Evolutionary conservation across 352 stramenopile species (phyloP), one percentile per base, ranked within the genome.

Genomic region (Phytophthora chlamydospora): DNA sequence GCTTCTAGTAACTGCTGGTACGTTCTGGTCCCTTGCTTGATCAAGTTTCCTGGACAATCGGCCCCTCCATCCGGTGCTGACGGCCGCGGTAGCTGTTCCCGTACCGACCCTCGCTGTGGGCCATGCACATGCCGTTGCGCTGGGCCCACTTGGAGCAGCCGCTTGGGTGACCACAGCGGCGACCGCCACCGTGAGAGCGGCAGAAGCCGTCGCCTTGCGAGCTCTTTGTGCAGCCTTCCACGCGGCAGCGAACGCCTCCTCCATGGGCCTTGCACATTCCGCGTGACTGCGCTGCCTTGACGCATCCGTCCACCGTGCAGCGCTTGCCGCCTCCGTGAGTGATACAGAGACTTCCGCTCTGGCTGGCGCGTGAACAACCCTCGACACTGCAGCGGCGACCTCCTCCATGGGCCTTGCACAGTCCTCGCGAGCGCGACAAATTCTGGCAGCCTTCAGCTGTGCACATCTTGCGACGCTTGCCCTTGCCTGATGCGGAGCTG

Each of bases 201-300:
- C 85, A 94, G 54, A 90, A 94, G n/a, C 85, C 85, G 48, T 91
- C 85, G 27, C 85, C 83, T 47, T 94, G 85, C 4, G 81, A 91
- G 61, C 83, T 92, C 67, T 94, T 94, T 8, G 76, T 69, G 62
- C 85, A 94, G 16, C 78, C 85, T n/a, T 91, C 82, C n/a, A 91
- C 75, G 44, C 81, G 83, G 57, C 85, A 94, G n/a, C 85, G 85
- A 24, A 91, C 83, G 27, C 85, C 85, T 38, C 85, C 85, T 14
- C 85, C 85, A 46, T 94, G 85, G 7, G 85, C 85, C 62, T 94
- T 94, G 68, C 85, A 94, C 85, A 93, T 93, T 7, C 85, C 85
- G 16, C 83, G 78, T 12, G 80, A 90, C 44, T 94, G 85, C 9
- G 85, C 85, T 19, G 85, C 83, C 58, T 93, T 94, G 42, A 81